Evolutionary conservation across 345 rosid genomes (phyloP), one percentile per base, ranked within the genome.

Genomic region (Brassica juncea): DNA sequence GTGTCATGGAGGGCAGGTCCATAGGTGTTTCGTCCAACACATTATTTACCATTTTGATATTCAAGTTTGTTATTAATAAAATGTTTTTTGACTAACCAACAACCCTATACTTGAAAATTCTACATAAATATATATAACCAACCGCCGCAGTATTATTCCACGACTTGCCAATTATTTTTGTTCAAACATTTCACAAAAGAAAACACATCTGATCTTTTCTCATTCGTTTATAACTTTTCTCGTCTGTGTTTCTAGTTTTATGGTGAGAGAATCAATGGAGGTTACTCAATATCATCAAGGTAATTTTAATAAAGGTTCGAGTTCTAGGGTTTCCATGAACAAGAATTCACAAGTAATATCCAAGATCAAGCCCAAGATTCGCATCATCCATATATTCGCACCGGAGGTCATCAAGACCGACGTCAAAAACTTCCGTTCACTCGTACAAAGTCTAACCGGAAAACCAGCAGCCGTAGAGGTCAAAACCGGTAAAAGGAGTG

Each of bases 331-430:
- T 82, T 73, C 77, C 78, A 70, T 89, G 70, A 86, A 84, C 79
- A 86, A 70, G 66, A 78, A 80, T 60, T 94, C 97, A 25, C 87
- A 74, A 2, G 71, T 77, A 8, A 85, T 89, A 59, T 74, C 96
- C 59, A 92, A 94, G 83, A 37, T 80, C 63, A 90, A 92, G 88
- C 97, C 97, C 0, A 90, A 88, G 85, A 85, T 93, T 37, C 87
- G 97, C 9, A 90, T 96, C 61, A 88, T 92, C 75, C 97, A 96
- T 86, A 87, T 91, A 75, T 89, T 90, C 76, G 97, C 97, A 31
- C 99, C 99, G 16, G 97, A 91, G 84, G 87, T 96, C 74, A 93
- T 93, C 90, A 89, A 91, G 83, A 93, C 98, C 14, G 98, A 93
- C 74, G 94, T 82, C 14, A 88, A 85, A 21, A 92, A 88, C 84